Evolutionary conservation across 75 land plant genomes (phyloP).

Genomic region (Sequoia sempervirens): DNA sequence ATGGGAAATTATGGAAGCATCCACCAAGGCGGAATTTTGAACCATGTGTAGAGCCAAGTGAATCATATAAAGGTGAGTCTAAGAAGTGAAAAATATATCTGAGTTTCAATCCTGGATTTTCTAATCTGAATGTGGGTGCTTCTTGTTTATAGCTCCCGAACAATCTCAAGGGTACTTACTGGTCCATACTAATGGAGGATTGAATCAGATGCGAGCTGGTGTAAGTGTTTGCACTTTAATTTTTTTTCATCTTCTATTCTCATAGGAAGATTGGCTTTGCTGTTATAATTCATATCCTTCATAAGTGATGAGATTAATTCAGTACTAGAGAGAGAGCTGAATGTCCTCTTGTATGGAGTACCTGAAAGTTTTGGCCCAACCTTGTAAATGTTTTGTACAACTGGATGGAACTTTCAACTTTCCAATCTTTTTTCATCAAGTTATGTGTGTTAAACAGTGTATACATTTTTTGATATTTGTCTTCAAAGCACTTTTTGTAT

Average conservation of each 20-base stretch:
- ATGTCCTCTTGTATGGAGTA: background rate
- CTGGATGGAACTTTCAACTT: background rate
- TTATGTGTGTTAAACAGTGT: background rate
- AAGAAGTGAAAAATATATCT: constrained; percentile 9
- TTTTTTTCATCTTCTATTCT: background rate
- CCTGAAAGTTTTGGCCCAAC: background rate
- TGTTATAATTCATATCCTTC: background rate
- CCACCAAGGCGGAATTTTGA: constrained; percentile 49
- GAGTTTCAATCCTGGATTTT: background rate
- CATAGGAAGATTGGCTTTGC: background rate
- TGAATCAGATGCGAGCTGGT: constrained; percentile 62
- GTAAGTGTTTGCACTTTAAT: constrained; percentile 19
- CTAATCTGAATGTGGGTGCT: background rate
- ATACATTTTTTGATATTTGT: background rate
- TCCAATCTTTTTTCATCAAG: background rate
- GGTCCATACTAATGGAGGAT: constrained; percentile 53
- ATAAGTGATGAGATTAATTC: background rate
- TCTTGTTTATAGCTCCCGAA: constrained; percentile 18
- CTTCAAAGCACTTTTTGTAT: background rate
- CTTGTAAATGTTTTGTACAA: background rate
- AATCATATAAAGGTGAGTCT: constrained; percentile 32
- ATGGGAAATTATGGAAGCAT: constrained; percentile 53
- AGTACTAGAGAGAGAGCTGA: background rate
- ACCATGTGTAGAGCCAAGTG: constrained; percentile 49
- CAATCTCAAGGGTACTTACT: constrained; percentile 40